phyloP scores from a whole-genome alignment of 495 filamentous ascomycete genomes.

The Penicillium coprophilum region DNA sequence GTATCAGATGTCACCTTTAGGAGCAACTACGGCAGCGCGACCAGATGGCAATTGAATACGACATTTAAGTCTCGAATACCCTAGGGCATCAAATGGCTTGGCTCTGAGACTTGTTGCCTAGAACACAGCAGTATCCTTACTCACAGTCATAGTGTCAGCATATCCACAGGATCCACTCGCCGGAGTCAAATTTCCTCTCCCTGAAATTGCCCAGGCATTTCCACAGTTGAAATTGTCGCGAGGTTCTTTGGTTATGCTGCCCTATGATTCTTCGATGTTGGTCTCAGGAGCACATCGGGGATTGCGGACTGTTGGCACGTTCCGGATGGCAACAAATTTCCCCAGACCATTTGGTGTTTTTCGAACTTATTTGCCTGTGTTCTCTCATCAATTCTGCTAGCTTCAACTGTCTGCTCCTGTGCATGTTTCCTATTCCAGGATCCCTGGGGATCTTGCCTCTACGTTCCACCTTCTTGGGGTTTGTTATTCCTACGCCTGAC shows the following conservation, averaged over 20 bases:
- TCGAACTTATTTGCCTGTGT: slow-evolving; percentile 18
- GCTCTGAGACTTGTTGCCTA: slow-evolving; percentile 27
- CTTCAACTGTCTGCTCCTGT: slow-evolving; percentile 38
- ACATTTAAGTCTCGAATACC: slow-evolving; percentile 21
- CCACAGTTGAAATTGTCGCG: slow-evolving; percentile 40
- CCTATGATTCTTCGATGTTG: slow-evolving; percentile 29
- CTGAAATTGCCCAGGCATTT: slow-evolving; percentile 31
- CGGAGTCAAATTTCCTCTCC: slow-evolving; percentile 42
- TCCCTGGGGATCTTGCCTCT: slow-evolving; percentile 46
- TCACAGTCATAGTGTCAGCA: slow-evolving; percentile 31
- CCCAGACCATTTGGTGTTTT: slow-evolving; percentile 27
- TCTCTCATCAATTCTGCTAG: slow-evolving; percentile 26
- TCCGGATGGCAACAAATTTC: slow-evolving; percentile 35
- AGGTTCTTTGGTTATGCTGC: slow-evolving; percentile 39
- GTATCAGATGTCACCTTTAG: slow-evolving; percentile 30
- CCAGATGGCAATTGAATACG: slow-evolving; percentile 16
- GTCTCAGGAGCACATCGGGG: slow-evolving; percentile 20
- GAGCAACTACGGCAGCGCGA: slow-evolving; percentile 25
- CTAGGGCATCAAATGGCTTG: slow-evolving; percentile 29
- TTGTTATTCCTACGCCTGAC: slow-evolving; percentile 25
- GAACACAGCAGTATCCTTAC: slow-evolving; percentile 46
- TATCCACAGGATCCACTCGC: slow-evolving; percentile 48
- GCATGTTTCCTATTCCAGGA: slow-evolving; percentile 42
- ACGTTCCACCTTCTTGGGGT: slow-evolving; percentile 34
- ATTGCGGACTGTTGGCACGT: slow-evolving; percentile 42